A percentile compares a stretch with the other conserved stretches of the same genome.
These are phyloP conservation scores for Tothia fuscella DNA, from an alignment of 2,329 filamentous ascomycete species.

Conservation along the genomic window DNA sequence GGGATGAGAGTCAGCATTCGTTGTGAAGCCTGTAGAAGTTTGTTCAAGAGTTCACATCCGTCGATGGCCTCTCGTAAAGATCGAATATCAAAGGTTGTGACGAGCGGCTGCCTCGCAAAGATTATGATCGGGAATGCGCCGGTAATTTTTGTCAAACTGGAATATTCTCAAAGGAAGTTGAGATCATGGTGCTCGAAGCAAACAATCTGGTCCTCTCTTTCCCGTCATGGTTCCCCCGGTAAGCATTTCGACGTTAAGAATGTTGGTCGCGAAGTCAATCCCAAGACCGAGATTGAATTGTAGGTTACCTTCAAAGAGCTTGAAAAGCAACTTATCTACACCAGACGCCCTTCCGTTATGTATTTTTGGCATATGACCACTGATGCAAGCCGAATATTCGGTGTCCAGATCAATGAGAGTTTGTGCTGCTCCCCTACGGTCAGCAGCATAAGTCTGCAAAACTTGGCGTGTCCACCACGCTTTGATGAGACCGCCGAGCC, in stretches of 20 bases:
- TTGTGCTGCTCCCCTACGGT: constrained; percentile 36
- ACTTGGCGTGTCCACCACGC: constrained; percentile 24
- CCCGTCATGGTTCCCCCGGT: constrained; percentile 28
- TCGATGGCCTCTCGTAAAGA: no score
- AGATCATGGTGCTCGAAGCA: constrained; percentile 34
- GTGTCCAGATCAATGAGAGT: constrained; percentile 28
- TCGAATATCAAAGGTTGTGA: no score
- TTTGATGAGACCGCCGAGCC: constrained; percentile 35
- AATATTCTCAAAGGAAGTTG: constrained; percentile 33
- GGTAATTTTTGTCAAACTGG: constrained; percentile 31
- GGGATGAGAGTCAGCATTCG: constrained; percentile 11
- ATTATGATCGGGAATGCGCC: constrained; percentile 32
- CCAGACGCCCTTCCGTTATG: constrained; percentile 19
- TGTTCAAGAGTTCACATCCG: no score
- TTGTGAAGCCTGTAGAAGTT: constrained; percentile 9
- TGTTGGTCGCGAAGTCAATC: constrained; percentile 23
- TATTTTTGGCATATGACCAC: constrained; percentile 23
- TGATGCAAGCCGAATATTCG: constrained; percentile 24
- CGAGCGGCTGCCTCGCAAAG: constrained; percentile 26
- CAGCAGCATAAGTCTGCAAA: constrained; percentile 36
- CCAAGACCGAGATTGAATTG: constrained; percentile 12
- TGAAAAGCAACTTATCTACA: constrained; percentile 20
- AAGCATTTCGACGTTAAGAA: not conserved
- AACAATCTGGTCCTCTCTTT: constrained; percentile 35
- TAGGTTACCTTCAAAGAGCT: constrained; percentile 19